These are phyloP conservation scores for Centrapalus pauciflorus DNA, from an alignment of 129 eudicot species.

Conservation along the genomic window DNA sequence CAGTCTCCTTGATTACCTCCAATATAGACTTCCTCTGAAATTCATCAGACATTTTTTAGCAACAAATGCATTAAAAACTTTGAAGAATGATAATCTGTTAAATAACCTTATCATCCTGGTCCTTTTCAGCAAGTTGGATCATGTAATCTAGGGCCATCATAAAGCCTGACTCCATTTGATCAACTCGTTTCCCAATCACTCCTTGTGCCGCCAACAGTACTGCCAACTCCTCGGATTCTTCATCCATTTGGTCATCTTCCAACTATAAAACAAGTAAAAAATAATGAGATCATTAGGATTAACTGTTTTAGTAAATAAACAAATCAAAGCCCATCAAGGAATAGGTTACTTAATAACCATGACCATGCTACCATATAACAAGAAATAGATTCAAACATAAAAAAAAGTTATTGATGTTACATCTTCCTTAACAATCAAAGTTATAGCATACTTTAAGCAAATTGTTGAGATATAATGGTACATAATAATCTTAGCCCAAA, in stretches of 20 bases:
- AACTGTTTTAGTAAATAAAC: background rate
- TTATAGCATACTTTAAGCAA: too few species aligned
- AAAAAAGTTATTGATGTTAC: background rate
- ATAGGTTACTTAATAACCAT: background rate
- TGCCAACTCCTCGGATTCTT: constrained; percentile 80
- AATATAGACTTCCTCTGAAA: constrained; percentile 81
- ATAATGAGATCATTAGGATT: background rate
- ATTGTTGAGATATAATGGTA: too few species aligned
- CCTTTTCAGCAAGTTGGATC: constrained; percentile 84
- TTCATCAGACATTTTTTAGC: constrained; percentile 1
- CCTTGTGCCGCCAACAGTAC: constrained; percentile 97
- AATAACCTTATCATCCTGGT: constrained; percentile 71
- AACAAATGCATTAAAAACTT: background rate
- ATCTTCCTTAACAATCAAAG: too few species aligned
- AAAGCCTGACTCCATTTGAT: constrained; percentile 92
- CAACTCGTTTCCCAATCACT: constrained; percentile 97
- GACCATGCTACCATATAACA: background rate
- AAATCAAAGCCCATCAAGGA: background rate
- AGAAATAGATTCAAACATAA: background rate
- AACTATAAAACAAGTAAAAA: constrained; percentile 38
- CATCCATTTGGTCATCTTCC: constrained; percentile 97
- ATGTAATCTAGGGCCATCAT: constrained; percentile 99
- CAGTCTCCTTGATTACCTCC: constrained; percentile 93
- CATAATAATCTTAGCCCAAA: too few species aligned
- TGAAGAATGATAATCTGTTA: background rate